Conservation (phyloP, 768 basidiomycete genomes). For the Tylopilus balloui region DNA sequence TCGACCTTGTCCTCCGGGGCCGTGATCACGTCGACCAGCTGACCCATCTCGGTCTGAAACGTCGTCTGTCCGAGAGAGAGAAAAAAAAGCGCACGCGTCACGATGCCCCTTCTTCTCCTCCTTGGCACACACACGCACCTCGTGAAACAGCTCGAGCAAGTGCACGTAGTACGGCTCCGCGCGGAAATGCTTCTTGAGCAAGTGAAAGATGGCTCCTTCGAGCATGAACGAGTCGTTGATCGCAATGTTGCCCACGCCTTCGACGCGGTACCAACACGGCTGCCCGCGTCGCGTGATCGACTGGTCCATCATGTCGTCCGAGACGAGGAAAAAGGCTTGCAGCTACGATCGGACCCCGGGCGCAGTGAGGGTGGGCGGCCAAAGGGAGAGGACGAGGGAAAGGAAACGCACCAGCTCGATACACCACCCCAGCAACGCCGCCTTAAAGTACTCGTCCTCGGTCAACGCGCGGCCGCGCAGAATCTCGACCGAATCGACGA, state of each 20-base stretch:
- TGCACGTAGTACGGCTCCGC: constrained; percentile 79
- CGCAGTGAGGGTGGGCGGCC: too few relatives aligned
- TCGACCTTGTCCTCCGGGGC: constrained; percentile 90
- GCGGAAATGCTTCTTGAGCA: constrained; percentile 86
- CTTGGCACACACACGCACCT: constrained; percentile 39
- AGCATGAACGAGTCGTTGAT: constrained; percentile 98
- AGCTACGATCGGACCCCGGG: too few relatives aligned
- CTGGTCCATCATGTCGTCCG: constrained; percentile 92
- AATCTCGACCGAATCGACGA: constrained; percentile 90
- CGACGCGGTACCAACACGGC: constrained; percentile 87
- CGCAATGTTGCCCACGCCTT: constrained; percentile 66
- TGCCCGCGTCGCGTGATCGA: constrained; percentile 92
- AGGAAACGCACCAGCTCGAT: constrained; percentile 78
- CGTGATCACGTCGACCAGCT: constrained; percentile 92
- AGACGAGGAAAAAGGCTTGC: constrained; percentile 95
- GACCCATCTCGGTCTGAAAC: constrained; percentile 93
- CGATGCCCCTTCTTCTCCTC: too few relatives aligned
- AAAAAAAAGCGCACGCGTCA: too few relatives aligned
- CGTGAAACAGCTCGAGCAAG: constrained; percentile 87
- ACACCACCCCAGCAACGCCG: constrained; percentile 91
- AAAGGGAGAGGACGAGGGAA: neutral
- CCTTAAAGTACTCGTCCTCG: constrained; percentile 84
- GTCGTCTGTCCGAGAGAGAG: constrained; percentile 40
- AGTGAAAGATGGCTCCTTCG: constrained; percentile 86
- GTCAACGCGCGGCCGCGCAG: constrained; percentile 64